Percentiles rank a stretch among this genome's conserved stretches.
These are phyloP conservation scores for Dipodascus geniculatus DNA, from an alignment of 805 yeast genomes.

Conservation along the genomic window DNA sequence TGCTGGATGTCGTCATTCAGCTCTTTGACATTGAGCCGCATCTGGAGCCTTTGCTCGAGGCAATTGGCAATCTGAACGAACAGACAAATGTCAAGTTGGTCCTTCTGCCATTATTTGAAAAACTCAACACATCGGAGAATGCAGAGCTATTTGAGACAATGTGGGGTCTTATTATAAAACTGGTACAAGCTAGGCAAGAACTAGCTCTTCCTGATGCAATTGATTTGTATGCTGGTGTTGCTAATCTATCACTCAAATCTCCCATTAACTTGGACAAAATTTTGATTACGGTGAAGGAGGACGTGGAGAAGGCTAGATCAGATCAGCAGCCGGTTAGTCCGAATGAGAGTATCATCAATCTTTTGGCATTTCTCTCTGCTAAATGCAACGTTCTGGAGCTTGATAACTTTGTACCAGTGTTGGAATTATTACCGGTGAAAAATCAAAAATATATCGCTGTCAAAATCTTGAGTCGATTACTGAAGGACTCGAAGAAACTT, in stretches of 20 bases:
- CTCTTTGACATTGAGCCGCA: slow-evolving; percentile 88
- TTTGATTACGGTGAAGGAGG: background rate
- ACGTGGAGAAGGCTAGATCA: background rate
- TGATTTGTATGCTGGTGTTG: background rate
- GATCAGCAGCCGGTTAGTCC: background rate
- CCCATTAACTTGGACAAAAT: background rate
- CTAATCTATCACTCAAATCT: background rate
- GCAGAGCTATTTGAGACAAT: slow-evolving; percentile 25
- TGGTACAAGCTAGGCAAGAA: background rate
- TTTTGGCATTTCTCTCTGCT: background rate
- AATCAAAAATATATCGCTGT: background rate
- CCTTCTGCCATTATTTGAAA: slow-evolving; percentile 51
- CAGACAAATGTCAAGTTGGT: slow-evolving; percentile 51
- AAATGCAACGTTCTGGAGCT: background rate
- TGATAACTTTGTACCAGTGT: background rate
- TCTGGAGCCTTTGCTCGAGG: slow-evolving; percentile 52
- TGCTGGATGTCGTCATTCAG: slow-evolving; percentile 78
- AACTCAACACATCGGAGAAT: background rate
- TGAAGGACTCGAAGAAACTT: background rate
- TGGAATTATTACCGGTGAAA: background rate
- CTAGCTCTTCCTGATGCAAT: background rate
- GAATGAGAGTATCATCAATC: background rate
- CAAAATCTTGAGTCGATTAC: background rate
- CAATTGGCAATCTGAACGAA: slow-evolving; percentile 53
- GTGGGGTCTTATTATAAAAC: background rate